These are phyloP conservation scores for Pyrenophora graminea DNA, from an alignment of 2,329 filamentous ascomycete species.

Conservation along the genomic window DNA sequence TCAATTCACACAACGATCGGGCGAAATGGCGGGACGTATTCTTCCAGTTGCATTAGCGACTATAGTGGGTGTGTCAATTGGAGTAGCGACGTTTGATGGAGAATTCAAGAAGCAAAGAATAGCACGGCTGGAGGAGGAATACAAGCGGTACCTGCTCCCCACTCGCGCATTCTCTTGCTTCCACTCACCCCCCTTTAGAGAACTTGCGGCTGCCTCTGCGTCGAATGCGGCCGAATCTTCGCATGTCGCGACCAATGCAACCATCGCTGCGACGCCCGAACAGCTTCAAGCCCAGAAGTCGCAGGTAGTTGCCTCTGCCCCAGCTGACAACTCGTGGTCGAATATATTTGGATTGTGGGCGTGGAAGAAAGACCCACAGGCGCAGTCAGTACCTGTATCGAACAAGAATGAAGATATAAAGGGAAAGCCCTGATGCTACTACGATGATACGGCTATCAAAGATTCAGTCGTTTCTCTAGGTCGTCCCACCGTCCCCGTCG, in stretches of 20 bases:
- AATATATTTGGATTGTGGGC: constrained; percentile 41
- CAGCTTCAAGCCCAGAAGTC: constrained; percentile 16
- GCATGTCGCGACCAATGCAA: constrained; percentile 17
- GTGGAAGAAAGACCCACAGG: constrained; percentile 35
- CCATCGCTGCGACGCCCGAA: constrained; percentile 13
- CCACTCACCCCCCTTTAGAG: constrained; percentile 26
- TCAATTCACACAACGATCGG: not conserved
- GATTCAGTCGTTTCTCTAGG: constrained; percentile 57
- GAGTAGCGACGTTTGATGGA: constrained; percentile 39
- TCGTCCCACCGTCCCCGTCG: constrained; percentile 77
- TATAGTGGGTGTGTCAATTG: constrained; percentile 39
- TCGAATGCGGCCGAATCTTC: constrained; percentile 19
- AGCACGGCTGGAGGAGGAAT: constrained; percentile 40
- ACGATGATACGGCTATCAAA: constrained; percentile 30
- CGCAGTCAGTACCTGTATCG: constrained; percentile 60
- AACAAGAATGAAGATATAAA: constrained; percentile 61
- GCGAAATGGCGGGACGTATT: constrained; percentile 39
- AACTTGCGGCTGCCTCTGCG: constrained; percentile 30
- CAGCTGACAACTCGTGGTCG: constrained; percentile 28
- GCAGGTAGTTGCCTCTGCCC: constrained; percentile 10
- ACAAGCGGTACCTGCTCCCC: constrained; percentile 29
- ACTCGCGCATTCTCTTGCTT: not conserved
- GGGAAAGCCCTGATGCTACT: constrained; percentile 59
- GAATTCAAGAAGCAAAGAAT: constrained; percentile 42
- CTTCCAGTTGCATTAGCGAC: constrained; percentile 40